Evolutionary conservation across 306 rosid species (phyloP).

Genomic region (Sechiopsis laciniata): DNA sequence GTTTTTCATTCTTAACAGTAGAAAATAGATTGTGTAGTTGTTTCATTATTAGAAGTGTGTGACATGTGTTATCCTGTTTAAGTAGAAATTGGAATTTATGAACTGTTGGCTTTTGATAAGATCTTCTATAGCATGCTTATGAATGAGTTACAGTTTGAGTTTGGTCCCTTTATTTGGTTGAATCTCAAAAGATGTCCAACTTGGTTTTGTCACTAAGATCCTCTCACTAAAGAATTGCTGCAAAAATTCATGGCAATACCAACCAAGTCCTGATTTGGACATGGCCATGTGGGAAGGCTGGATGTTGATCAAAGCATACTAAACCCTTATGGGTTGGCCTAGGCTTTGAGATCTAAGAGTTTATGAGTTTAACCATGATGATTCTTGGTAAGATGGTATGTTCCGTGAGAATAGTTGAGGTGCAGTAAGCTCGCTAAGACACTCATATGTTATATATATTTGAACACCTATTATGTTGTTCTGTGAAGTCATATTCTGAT

Average conservation of each 20-base stretch:
- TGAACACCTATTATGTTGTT: not conserved
- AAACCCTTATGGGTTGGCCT: no score
- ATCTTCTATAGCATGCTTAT: not conserved
- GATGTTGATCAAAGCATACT: not conserved
- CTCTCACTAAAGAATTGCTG: slow-evolving; percentile 1
- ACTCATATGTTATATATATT: no score
- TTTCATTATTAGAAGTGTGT: not conserved
- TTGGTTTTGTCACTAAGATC: not conserved
- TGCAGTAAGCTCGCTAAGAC: no score
- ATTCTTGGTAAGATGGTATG: no score
- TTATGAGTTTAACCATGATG: no score
- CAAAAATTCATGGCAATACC: not conserved
- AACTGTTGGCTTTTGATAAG: not conserved
- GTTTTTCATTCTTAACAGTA: not conserved
- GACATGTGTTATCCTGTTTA: not conserved
- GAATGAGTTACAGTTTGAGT: not conserved
- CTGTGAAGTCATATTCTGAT: not conserved
- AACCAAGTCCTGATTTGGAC: not conserved
- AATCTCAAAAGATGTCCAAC: not conserved
- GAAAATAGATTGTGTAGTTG: not conserved
- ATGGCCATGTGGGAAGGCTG: not conserved
- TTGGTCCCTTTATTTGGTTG: not conserved
- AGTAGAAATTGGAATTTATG: not conserved
- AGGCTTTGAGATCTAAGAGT: no score
- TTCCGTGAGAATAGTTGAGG: no score